Base-by-base conservation (phyloP, 2,329 filamentous ascomycete genomes). In the Amesomyces nigricolor region DNA sequence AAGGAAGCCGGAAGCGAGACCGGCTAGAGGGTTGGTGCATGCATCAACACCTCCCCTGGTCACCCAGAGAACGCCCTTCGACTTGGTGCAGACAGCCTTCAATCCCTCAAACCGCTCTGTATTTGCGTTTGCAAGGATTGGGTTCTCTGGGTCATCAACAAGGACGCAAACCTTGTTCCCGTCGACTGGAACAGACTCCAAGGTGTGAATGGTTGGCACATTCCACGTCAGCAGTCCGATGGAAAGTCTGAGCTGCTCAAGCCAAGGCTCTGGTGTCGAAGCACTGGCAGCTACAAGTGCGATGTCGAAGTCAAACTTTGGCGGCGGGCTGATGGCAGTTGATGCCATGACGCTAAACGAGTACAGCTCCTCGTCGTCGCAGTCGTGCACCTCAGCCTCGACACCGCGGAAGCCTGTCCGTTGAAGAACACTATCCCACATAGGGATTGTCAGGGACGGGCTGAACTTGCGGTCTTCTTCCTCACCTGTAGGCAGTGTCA, bases 391-490 rank as follows among this genome's bases (percentile, higher is more conserved):
- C 32, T 63, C 59, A 7, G 61, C 51, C 16, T 67, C 62, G 10
- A 65, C 53, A 2, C 64, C 65, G 0, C 54, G 55, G 51, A 66
- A 66, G 0, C 61, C 61, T 1, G 58, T 59, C 10, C 51, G 48
- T 10, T 61, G 57, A n/a, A 67, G 56, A 10, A 65, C 59, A 2
- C 56, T 52, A 45, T 67, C 63, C 64, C 65, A 66, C 58, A 63
- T 61, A n/a, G 58, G 54, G 10, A 64, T 45, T 0, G 58, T 58
- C 30, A 65, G 40, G 5, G 59, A 62, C 8, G 63, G 61, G 45
- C 61, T 62, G 47, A 61, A 58, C 47, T 63, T 64, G 43, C 61
- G 61, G 14, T 63, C 63, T 26, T 62, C 58, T 40, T 65, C 62
- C 47, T 64, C 58, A 40, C 54, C 57, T 60, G 46, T 8, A 22